Conservation (phyloP, 257 asterid species). For the Avicennia marina region DNA sequence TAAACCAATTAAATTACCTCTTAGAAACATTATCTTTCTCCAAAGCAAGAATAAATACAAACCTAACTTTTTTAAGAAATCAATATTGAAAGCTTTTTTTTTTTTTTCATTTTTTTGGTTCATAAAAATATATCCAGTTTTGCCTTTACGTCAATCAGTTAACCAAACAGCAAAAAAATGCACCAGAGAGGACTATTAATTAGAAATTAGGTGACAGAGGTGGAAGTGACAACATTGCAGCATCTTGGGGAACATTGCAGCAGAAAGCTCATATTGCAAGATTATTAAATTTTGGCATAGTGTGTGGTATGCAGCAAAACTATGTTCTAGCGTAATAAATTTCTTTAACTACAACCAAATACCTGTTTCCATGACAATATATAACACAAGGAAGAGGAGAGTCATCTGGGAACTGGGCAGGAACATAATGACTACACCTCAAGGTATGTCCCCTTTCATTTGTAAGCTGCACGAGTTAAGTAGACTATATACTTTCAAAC, state of each 20-base stretch:
- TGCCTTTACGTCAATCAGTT: too few relatives aligned
- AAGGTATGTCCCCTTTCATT: constrained; percentile 85
- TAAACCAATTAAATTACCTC: too few relatives aligned
- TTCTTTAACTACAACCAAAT: constrained; percentile 6
- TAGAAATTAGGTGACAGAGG: too few relatives aligned
- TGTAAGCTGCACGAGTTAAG: constrained; percentile 62
- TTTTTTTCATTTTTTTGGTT: too few relatives aligned
- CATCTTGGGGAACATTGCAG: not conserved
- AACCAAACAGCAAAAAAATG: too few relatives aligned
- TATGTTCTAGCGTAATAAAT: constrained; percentile 1
- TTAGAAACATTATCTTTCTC: too few relatives aligned
- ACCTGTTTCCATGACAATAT: constrained; percentile 99
- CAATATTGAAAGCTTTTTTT: too few relatives aligned
- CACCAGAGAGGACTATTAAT: too few relatives aligned
- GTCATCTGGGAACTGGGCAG: constrained; percentile 64
- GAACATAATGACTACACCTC: constrained; percentile 94
- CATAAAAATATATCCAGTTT: too few relatives aligned
- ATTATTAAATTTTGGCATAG: not conserved
- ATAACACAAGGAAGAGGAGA: constrained; percentile 91
- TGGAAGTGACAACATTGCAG: not conserved
- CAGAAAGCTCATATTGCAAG: not conserved
- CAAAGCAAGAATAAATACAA: too few relatives aligned
- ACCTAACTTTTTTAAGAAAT: too few relatives aligned
- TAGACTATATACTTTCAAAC: constrained; percentile 13
- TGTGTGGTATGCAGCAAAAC: not conserved